Evolutionary conservation across 2,329 filamentous ascomycete genomes (phyloP), one percentile per base, ranked within the genome.

Genomic region (Penicillium oxalicum): DNA sequence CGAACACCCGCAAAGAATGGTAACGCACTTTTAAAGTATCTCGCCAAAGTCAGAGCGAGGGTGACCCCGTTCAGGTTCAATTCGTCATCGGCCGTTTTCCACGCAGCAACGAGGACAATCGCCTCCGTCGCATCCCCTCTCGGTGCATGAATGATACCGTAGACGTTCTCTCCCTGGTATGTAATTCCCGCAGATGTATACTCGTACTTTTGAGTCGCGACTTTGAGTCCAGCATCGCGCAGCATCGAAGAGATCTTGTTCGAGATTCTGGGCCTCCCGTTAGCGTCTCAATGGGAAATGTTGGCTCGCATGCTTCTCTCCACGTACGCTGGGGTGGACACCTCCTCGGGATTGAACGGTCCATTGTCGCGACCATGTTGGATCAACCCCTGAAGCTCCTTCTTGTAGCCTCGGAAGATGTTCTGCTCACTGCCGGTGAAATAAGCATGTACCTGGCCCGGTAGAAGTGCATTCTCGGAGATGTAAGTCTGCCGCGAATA

Each of bases 391-490:
- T 87, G 82, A 44, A 95, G 77, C 72, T 97, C 93, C 63, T 88
- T 84, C 62, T 86, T 83, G 68, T 94, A 97, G 6, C 89, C 93
- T 40, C 90, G 81, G 64, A 97, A 91, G 56, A 97, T 82, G 69
- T 96, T 87, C 74, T 97, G 91, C 67, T 98, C 93, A 68, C 89
- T 95, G 13, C 93, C 93, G 5, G 88, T 85, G 66, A 98, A 98
- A 70, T 98, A 98, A 1, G 93, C 95, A 72, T 97, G 91, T 7
- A 97, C 93, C 70, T 98, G 93, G 2, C 91, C 93, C 0, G 93
- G 93, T 11, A 98, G 76, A 32, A 98, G 82, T 9, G 93, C 93
- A 68, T 98, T 98, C 70, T 98, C 93, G 38, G 91, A 97, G 49
- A 98, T 93, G 70, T 98, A 98, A 1, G 91, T 98, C 51, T 81